These are phyloP conservation scores for Cerioporus squamosus DNA, from an alignment of 1,284 basidiomycete genomes.

Conservation along the genomic window DNA sequence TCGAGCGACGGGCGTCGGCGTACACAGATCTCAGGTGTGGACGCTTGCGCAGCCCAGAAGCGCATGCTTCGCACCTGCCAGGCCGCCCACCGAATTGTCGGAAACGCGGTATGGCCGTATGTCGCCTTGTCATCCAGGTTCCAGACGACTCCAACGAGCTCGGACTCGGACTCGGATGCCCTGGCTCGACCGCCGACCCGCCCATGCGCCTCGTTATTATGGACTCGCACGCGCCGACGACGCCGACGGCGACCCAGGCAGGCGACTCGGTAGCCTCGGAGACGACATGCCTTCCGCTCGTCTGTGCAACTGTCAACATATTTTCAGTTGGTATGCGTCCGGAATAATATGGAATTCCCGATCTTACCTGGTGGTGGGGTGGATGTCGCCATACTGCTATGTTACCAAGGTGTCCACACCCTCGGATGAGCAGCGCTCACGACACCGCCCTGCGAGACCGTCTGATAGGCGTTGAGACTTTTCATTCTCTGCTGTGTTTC, in stretches of 20 bases:
- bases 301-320: background rate
- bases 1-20: no score
- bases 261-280: no score
- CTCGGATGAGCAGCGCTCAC: background rate
- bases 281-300: no score
- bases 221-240: no score
- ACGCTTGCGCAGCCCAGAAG: background rate
- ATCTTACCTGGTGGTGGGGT: background rate
- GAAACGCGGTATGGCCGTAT: conserved; percentile 16
- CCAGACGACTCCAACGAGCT: no score
- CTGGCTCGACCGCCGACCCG: no score
- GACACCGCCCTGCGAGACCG: background rate
- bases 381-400: no score
- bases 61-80: background rate
- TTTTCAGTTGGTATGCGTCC: background rate
- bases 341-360: background rate
- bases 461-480: background rate
- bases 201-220: no score
- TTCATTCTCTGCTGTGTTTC: background rate
- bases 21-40: background rate
- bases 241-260: no score
- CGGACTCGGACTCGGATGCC: no score
- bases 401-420: background rate
- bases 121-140: background rate
- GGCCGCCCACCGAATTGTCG: conserved; percentile 3